phyloP scores from a whole-genome alignment of 73 alveolate genomes.

The Effrenium voratum region DNA sequence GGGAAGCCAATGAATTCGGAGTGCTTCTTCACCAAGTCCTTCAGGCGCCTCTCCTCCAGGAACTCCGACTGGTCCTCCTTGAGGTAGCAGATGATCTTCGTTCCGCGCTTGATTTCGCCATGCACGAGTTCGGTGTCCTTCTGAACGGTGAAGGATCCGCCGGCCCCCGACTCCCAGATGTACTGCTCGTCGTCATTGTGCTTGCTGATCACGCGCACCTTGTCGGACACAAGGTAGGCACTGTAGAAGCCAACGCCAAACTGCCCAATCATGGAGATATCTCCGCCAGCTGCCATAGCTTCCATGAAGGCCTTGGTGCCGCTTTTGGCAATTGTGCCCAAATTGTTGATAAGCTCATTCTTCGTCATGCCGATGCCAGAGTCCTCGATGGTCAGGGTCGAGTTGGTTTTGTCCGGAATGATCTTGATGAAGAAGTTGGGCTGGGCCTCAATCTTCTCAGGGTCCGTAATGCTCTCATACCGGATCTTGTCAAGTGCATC shows the following conservation, averaged over 20 bases:
- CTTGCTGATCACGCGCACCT: constrained; percentile 99
- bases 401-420: constrained; percentile 99
- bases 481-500: constrained; percentile 99
- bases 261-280: constrained; percentile 59
- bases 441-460: constrained; percentile 98
- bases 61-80: constrained; percentile 99
- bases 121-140: constrained; percentile 98
- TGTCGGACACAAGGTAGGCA: constrained; percentile 99
- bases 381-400: constrained; percentile 98
- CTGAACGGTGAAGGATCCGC: constrained; percentile 98
- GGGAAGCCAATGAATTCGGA: constrained; percentile 98
- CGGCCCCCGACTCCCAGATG: constrained; percentile 99
- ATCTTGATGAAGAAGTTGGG: constrained; percentile 98
- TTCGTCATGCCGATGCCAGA: constrained; percentile 99
- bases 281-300: constrained; percentile 99
- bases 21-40: constrained; percentile 97
- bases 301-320: constrained; percentile 99
- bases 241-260: constrained; percentile 99
- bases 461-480: constrained; percentile 99
- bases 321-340: constrained; percentile 99
- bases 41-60: constrained; percentile 97
- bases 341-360: constrained; percentile 98
- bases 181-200: constrained; percentile 98
- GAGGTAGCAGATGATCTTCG: constrained; percentile 97
- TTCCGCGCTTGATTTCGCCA: constrained; percentile 98